Base-by-base conservation (phyloP, 2,329 filamentous ascomycete genomes). In the Aspergillus tubingensis region DNA sequence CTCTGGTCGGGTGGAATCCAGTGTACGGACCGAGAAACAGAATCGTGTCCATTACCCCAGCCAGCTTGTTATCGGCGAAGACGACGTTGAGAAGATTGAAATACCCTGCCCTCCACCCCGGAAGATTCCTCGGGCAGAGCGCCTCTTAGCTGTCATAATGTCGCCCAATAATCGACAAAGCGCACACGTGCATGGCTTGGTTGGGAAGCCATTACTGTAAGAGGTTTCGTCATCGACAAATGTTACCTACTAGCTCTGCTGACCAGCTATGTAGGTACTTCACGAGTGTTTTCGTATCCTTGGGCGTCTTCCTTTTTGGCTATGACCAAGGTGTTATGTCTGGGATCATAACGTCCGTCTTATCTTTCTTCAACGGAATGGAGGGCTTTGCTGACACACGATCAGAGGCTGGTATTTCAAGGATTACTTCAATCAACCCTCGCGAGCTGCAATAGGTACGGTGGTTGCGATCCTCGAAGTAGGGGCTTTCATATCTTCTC, bases 391-490 rank as follows among this genome's bases (percentile, higher is more conserved):
- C 66, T 70, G 59, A 70, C 63, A 44, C 15, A 17, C 59, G 25
- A 38, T 23, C 58, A 97, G 93, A 60, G 93, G 93, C 65, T 84
- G 87, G 8, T 91, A 90, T 76, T 99, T 99, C 76, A 91, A 89
- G 76, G 87, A 93, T 74, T 96, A 96, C 76, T 98, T 99, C 79
- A 83, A 93, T 70, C 88, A 98, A 70, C 95, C 95, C 19, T 89
- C 91, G 23, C 86, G 86, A 69, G 91, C 92, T 50, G 87, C 96
- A 75, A 88, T 99, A 61, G 95, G 94, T 61, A 98, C 93, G 27
- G 98, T 98, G 89, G 95, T 99, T 60, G 94, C 95, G 67, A 98
- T 99, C 70, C 85, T 99, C 61, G 94, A 97, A 79, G 82, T 98
- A 56, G 95, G 95, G 61, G 95, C 95, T 39, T 90, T 99, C 64